Evolutionary conservation across 2,329 filamentous ascomycete genomes (phyloP), one percentile per base, ranked within the genome.

Genomic region (Iodosphaeria phyllophila): DNA sequence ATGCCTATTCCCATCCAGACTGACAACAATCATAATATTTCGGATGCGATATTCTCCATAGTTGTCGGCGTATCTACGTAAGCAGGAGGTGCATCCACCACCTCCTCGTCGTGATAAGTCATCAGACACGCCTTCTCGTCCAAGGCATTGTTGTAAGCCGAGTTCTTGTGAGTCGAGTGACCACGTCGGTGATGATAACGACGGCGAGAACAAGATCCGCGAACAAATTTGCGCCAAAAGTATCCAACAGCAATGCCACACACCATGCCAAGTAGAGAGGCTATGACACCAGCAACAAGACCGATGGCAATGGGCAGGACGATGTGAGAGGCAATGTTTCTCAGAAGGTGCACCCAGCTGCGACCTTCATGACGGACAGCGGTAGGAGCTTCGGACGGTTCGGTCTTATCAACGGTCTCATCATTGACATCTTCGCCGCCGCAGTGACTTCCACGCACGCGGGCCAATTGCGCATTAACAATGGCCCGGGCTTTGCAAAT

Each of bases 221-320:
- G 61, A 38, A 53, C 51, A 31, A 72, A 42, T 31, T 58, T 48
- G 32, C 64, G 61, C 54, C 66, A 66, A 14, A 72, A 24, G 29
- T 64, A 66, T 25, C 73, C 59, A 27, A 70, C 53, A 26, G 74
- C 37, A 25, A 64, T 69, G 32, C 72, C 73, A 20, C 74, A 45
- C 29, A 71, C 50, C 61, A 80, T 74, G 27, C 70, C 73, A 23
- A 79, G 42, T 59, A 77, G 44, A 46, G 73, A 74, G 33, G 74
- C 68, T 16, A 60, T 58, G 27, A 79, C 60, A 40, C 75, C 76
- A 22, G 72, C 70, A 13, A 68, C 58, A 33, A 80, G 59, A 30
- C 76, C 76, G 33, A 79, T 59, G 26, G 75, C 50, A 26, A 79
- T 56, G 2, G 76, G 75, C 19, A 80, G 54, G 23, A 80, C 44